These are phyloP conservation scores for Paramecium biaurelia DNA, from an alignment of 73 alveolate species.

Conservation along the genomic window DNA sequence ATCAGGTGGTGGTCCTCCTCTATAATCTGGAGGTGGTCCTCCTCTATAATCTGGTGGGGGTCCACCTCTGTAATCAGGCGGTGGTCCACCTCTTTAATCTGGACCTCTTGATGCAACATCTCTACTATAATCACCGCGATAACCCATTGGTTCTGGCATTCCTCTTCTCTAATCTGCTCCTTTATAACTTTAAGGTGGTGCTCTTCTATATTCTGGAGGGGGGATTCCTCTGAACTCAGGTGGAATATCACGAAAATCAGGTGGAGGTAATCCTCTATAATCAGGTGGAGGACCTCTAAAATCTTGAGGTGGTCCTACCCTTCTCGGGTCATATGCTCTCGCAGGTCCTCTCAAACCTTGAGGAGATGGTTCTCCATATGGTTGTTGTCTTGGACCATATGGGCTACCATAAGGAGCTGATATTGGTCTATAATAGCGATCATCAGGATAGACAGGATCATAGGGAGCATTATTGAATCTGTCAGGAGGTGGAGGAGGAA, in stretches of 20 bases:
- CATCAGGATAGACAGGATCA: background rate
- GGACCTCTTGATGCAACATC: background rate
- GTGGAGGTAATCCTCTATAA: background rate
- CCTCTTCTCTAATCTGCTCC: background rate
- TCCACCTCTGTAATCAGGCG: conserved; percentile 12
- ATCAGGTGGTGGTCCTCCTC: background rate
- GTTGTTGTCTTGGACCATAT: background rate
- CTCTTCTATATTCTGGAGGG: conserved; percentile 18
- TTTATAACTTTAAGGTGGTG: background rate
- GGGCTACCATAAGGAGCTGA: conserved; percentile 6
- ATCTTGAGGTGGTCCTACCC: background rate
- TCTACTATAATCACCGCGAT: background rate
- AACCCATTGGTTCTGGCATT: background rate
- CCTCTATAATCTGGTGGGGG: conserved; percentile 32
- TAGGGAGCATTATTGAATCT: background rate
- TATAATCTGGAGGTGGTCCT: too few species aligned
- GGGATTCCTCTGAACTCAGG: conserved; percentile 14
- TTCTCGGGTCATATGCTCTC: background rate
- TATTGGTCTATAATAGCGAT: background rate
- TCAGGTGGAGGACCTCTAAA: conserved; percentile 10
- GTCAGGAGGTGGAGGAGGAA: conserved; percentile 41
- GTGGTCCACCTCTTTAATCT: conserved; percentile 18
- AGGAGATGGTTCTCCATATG: conserved; percentile 13
- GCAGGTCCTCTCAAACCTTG: conserved; percentile 5
- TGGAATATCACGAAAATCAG: background rate